Conservation (phyloP, 768 basidiomycete species). For the Vararia minispora region DNA sequence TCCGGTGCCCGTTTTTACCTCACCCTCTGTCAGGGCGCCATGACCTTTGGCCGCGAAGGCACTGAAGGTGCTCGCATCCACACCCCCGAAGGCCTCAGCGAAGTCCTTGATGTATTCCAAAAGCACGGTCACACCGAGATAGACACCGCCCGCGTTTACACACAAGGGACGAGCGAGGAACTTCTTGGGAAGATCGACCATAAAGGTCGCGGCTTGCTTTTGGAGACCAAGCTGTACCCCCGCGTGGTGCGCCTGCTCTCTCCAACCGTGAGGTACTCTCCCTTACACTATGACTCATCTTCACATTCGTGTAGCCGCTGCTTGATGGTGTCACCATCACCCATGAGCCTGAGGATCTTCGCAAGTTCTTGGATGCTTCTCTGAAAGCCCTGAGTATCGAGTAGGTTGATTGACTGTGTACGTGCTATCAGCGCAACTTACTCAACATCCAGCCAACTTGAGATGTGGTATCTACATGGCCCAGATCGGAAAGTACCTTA, state of each 20-base stretch:
- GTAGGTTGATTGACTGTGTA: too few species aligned
- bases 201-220: slow-evolving; percentile 36
- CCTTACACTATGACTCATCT: too few species aligned
- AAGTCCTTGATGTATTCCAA: slow-evolving; percentile 42
- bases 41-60: slow-evolving; percentile 43
- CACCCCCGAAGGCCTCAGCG: slow-evolving; percentile 34
- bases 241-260: slow-evolving; percentile 14
- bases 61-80: slow-evolving; percentile 37
- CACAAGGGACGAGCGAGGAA: slow-evolving; percentile 23
- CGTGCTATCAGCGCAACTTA: too few species aligned
- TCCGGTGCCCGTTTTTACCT: background rate
- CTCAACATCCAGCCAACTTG: slow-evolving; percentile 23
- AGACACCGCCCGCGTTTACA: slow-evolving; percentile 20
- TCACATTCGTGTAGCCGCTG: too few species aligned
- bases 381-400: too few species aligned
- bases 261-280: background rate
- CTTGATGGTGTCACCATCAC: too few species aligned
- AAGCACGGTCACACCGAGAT: slow-evolving; percentile 44
- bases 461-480: slow-evolving; percentile 39
- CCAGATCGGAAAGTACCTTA: slow-evolving; percentile 33
- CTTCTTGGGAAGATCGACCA: slow-evolving; percentile 40
- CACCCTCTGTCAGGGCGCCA: slow-evolving; percentile 30
- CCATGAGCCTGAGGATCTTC: too few species aligned
- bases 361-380: too few species aligned
- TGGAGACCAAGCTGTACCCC: slow-evolving; percentile 54